Percentiles rank a stretch among this genome's conserved stretches.
Conservation (phyloP, 805 yeast species). For the Ogataea glucozyma region DNA sequence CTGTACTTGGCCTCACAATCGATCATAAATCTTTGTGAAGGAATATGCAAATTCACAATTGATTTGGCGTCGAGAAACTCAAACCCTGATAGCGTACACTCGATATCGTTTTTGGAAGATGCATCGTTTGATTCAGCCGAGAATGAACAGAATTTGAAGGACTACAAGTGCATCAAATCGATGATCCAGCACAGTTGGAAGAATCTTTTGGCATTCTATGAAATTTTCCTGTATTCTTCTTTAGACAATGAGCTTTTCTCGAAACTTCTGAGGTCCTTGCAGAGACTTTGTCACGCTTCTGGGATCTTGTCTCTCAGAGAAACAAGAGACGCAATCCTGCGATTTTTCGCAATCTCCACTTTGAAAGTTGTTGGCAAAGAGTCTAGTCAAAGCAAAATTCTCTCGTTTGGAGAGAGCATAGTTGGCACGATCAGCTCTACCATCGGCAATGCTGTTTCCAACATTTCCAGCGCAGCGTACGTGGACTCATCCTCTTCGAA, state of each 20-base stretch:
- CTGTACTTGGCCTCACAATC: slow-evolving; percentile 57
- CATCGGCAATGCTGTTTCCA: slow-evolving; percentile 39
- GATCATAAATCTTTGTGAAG: slow-evolving; percentile 61
- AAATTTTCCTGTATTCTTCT: slow-evolving; percentile 60
- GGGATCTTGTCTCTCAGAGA: slow-evolving; percentile 65
- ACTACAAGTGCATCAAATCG: slow-evolving; percentile 21
- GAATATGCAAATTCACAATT: slow-evolving; percentile 56
- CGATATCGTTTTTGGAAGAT: slow-evolving; percentile 26
- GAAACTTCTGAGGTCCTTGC: slow-evolving; percentile 66
- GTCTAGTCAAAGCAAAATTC: slow-evolving; percentile 36
- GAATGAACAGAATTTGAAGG: slow-evolving; percentile 3
- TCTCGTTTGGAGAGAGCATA: slow-evolving; percentile 50
- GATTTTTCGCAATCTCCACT: slow-evolving; percentile 47
- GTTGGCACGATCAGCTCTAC: slow-evolving; percentile 53
- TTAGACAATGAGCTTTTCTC: slow-evolving; percentile 74
- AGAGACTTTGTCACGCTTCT: slow-evolving; percentile 77
- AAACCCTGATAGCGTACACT: slow-evolving; percentile 8
- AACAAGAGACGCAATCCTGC: slow-evolving; percentile 58
- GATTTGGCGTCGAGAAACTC: slow-evolving; percentile 36
- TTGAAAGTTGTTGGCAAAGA: slow-evolving; percentile 40
- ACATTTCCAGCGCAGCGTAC: slow-evolving; percentile 20
- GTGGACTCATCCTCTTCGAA: slow-evolving; percentile 2
- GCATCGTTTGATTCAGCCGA: slow-evolving; percentile 20
- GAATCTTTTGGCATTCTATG: slow-evolving; percentile 44
- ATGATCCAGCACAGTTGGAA: slow-evolving; percentile 40